These are phyloP conservation scores for Saraca asoca DNA, from an alignment of 331 rosid species.

Conservation along the genomic window DNA sequence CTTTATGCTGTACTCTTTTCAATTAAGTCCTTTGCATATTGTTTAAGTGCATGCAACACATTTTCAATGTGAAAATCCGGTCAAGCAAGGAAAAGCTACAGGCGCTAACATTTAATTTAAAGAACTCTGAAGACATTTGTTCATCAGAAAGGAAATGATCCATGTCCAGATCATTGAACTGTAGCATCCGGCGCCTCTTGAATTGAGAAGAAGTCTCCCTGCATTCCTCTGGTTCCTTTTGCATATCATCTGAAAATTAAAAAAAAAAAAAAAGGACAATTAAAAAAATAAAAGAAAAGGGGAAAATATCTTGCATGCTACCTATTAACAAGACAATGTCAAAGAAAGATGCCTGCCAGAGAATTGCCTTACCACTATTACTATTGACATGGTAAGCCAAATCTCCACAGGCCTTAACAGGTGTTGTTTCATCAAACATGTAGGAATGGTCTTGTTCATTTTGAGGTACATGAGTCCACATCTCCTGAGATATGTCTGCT, in stretches of 20 bases:
- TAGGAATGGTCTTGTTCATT: slow-evolving; percentile 72
- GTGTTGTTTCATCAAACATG: slow-evolving; percentile 87
- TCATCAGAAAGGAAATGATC: slow-evolving; percentile 53
- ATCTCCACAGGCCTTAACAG: slow-evolving; percentile 87
- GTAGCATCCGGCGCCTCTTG: slow-evolving; percentile 93
- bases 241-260: slow-evolving; percentile 53
- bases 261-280: slow-evolving; percentile 28
- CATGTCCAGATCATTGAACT: slow-evolving; percentile 53
- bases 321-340: slow-evolving; percentile 17
- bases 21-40: not conserved
- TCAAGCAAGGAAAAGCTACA: slow-evolving; percentile 19
- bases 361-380: slow-evolving; percentile 45
- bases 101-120: slow-evolving; percentile 65
- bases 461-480: slow-evolving; percentile 73
- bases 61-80: slow-evolving; percentile 2
- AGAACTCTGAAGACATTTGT: slow-evolving; percentile 55
- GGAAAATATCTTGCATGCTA: slow-evolving; percentile 12
- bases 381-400: slow-evolving; percentile 57
- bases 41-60: not conserved
- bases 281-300: not conserved
- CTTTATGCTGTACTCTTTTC: slow-evolving; percentile 1
- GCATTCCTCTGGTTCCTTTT: slow-evolving; percentile 57
- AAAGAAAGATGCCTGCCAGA: slow-evolving; percentile 12
- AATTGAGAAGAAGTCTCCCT: slow-evolving; percentile 67
- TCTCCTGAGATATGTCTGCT: slow-evolving; percentile 57